A percentile compares a stretch with the other conserved stretches of the same genome.
phyloP scores from a whole-genome alignment of 305 asterid species.

The Fraxinus paxiana region DNA sequence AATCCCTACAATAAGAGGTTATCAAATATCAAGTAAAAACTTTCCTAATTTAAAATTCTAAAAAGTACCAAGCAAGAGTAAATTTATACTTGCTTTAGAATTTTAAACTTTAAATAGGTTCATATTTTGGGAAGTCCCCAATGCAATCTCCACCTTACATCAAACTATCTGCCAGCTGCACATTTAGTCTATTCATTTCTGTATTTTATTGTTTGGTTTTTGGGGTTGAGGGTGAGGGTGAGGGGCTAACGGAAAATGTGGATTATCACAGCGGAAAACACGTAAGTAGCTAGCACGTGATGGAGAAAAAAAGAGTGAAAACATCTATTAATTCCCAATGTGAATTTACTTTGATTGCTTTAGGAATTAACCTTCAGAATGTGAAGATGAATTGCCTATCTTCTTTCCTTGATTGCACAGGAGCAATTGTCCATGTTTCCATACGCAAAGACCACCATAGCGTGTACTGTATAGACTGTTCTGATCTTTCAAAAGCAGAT shows the following conservation, averaged over 20 bases:
- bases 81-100: not conserved
- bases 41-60: not conserved
- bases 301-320: not conserved
- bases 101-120: not conserved
- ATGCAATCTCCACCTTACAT: not conserved
- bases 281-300: not conserved
- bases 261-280: not conserved
- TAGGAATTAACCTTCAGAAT: not conserved
- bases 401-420: not conserved
- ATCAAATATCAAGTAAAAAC: not conserved
- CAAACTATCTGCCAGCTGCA: not conserved
- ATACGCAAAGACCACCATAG: not conserved
- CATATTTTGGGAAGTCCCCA: not conserved
- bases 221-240: not conserved
- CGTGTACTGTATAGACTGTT: not conserved
- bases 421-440: not conserved
- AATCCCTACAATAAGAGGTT: not conserved
- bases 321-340: not conserved
- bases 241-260: not conserved
- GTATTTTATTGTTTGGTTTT: not conserved
- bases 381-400: not conserved
- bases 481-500: not conserved
- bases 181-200: not conserved
- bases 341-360: not conserved
- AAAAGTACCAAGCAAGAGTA: not conserved